phyloP scores from a whole-genome alignment of 2,329 filamentous ascomycete species.

The Trichothecium sympodiale region DNA sequence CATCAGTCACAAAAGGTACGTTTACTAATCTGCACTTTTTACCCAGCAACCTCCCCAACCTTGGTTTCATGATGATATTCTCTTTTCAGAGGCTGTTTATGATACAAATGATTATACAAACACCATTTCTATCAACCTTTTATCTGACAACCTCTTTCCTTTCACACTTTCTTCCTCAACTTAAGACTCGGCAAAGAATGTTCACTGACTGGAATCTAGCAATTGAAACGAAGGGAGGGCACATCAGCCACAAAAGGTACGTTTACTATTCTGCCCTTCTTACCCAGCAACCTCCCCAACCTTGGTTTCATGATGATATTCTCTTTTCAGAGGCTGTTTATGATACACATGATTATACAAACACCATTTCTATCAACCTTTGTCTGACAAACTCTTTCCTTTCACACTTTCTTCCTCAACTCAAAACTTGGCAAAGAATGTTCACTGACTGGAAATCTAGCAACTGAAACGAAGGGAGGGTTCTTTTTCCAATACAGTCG shows the following conservation, averaged over 20 bases:
- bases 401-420: conserved; percentile 7
- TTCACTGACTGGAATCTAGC: neutral
- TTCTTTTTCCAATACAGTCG: neutral
- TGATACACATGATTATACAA: conserved; percentile 25
- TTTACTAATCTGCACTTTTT: too few species aligned
- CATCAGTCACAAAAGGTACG: conserved; percentile 12
- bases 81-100: conserved; percentile 38
- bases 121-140: conserved; percentile 14
- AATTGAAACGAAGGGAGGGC: too few species aligned
- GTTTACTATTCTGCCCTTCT: too few species aligned
- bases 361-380: conserved; percentile 15
- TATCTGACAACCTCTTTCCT: conserved; percentile 2
- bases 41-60: too few species aligned
- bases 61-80: conserved; percentile 25
- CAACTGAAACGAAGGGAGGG: too few species aligned
- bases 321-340: conserved; percentile 36
- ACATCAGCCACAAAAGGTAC: conserved; percentile 11
- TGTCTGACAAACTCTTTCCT: conserved; percentile 3
- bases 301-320: conserved; percentile 25
- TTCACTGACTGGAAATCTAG: neutral
- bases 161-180: conserved; percentile 7
- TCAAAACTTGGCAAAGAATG: conserved; percentile 1
- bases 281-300: too few species aligned
- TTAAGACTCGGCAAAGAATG: neutral
- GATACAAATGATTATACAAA: conserved; percentile 24